Conservation (phyloP, 2,329 filamentous ascomycete species). For the Uncinocarpus reesii region DNA sequence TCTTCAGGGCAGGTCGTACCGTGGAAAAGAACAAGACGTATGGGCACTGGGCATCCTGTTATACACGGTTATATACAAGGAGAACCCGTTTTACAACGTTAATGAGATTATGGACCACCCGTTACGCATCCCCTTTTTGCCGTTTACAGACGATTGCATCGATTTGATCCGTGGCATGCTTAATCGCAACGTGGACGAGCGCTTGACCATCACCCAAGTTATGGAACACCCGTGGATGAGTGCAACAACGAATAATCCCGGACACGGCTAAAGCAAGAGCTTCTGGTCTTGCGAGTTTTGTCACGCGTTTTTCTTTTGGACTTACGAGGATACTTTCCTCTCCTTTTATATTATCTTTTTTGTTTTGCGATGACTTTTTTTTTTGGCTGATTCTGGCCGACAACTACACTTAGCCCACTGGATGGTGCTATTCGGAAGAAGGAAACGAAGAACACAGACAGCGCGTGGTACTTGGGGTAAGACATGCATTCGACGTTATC, state of each 20-base stretch:
- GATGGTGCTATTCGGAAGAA: constrained; percentile 1
- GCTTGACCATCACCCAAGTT: constrained; percentile 80
- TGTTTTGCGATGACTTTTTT: neutral
- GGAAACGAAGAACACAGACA: neutral
- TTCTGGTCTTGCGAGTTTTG: neutral
- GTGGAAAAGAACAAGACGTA: constrained; percentile 93
- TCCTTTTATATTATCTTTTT: neutral
- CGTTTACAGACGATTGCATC: constrained; percentile 70
- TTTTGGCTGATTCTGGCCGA: neutral
- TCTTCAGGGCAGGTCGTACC: constrained; percentile 79
- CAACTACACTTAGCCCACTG: neutral
- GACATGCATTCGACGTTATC: too few species aligned
- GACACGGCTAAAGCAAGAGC: neutral
- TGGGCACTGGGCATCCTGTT: constrained; percentile 95
- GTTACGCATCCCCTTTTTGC: constrained; percentile 65
- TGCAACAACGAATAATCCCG: constrained; percentile 15
- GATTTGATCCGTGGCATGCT: constrained; percentile 87
- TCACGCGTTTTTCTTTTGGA: neutral
- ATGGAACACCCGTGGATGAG: constrained; percentile 73
- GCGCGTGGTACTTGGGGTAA: too few species aligned
- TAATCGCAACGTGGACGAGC: constrained; percentile 70
- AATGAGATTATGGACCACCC: constrained; percentile 99
- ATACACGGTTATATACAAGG: constrained; percentile 98
- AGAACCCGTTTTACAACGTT: constrained; percentile 97
- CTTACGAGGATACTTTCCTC: neutral